phyloP scores from a whole-genome alignment of 129 eudicot genomes.

The Pseudognaphalium luteoalbum region DNA sequence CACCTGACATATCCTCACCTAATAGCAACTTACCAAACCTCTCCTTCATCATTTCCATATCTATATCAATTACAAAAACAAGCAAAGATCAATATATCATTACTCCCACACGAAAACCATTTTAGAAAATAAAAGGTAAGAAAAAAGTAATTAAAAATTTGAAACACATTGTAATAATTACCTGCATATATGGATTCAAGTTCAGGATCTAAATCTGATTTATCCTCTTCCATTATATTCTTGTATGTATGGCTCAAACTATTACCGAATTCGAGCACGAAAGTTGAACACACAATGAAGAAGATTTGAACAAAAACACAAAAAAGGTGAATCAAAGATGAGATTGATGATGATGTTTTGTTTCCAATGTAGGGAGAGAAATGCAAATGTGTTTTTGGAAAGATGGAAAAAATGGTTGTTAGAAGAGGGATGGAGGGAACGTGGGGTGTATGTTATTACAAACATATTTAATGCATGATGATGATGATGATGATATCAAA shows the following conservation, averaged over 20 bases:
- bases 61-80: constrained; percentile 30
- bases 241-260: constrained; percentile 43
- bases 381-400: constrained; percentile 28
- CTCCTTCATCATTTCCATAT: constrained; percentile 85
- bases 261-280: constrained; percentile 28
- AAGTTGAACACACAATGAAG: constrained; percentile 16
- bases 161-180: constrained; percentile 13
- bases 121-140: neutral
- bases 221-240: constrained; percentile 34
- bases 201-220: constrained; percentile 32
- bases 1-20: constrained; percentile 99
- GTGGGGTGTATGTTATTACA: constrained; percentile 71
- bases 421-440: constrained; percentile 44
- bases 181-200: constrained; percentile 36
- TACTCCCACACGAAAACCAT: neutral
- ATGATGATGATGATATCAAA: neutral
- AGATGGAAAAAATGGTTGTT: constrained; percentile 26
- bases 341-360: constrained; percentile 17
- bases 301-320: constrained; percentile 1
- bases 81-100: neutral
- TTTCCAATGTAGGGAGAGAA: constrained; percentile 27
- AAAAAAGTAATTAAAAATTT: neutral
- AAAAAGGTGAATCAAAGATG: neutral
- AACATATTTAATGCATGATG: constrained; percentile 20
- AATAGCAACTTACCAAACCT: constrained; percentile 88